phyloP scores from a whole-genome alignment of 1,139 yeast genomes.

The Pichia sp. region DNA sequence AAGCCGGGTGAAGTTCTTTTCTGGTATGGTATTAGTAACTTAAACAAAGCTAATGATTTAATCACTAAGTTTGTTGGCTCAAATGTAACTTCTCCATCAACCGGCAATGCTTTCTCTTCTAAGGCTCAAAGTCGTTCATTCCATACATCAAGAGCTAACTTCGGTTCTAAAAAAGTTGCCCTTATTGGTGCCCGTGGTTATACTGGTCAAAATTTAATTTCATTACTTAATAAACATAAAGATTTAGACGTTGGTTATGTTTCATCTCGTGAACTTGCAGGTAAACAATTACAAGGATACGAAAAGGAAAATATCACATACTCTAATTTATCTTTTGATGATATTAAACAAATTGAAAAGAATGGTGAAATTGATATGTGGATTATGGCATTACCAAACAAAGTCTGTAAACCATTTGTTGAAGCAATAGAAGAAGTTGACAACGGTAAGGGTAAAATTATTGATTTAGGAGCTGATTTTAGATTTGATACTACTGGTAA shows the following conservation, averaged over 20 bases:
- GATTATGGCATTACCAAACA: slow-evolving; percentile 99
- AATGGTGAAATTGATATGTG: slow-evolving; percentile 82
- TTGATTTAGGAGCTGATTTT: slow-evolving; percentile 93
- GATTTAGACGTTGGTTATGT: slow-evolving; percentile 84
- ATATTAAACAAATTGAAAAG: slow-evolving; percentile 70
- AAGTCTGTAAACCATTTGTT: slow-evolving; percentile 95
- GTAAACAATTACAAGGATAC: slow-evolving; percentile 82
- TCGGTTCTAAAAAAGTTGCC: slow-evolving; percentile 59
- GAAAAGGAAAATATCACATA: slow-evolving; percentile 72
- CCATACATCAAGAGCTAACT: slow-evolving; percentile 28
- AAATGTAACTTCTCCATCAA: slow-evolving; percentile 17
- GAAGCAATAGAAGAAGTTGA: slow-evolving; percentile 76
- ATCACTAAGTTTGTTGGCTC: slow-evolving; percentile 52
- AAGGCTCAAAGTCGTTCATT: slow-evolving; percentile 30
- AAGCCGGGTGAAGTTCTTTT: slow-evolving; percentile 85
- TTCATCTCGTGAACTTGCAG: slow-evolving; percentile 89
- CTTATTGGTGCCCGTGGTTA: slow-evolving; percentile 97
- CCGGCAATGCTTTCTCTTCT: slow-evolving; percentile 31
- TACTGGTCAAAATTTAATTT: slow-evolving; percentile 90
- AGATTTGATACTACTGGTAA: slow-evolving; percentile 82
- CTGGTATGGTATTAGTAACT: slow-evolving; percentile 83
- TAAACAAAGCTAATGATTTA: slow-evolving; percentile 57
- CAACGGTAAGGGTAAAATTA: slow-evolving; percentile 60
- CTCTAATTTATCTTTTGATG: slow-evolving; percentile 83
- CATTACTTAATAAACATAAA: slow-evolving; percentile 82